Conservation (phyloP, 2,329 filamentous ascomycete species). For the Ophiostoma novo-ulmi region DNA sequence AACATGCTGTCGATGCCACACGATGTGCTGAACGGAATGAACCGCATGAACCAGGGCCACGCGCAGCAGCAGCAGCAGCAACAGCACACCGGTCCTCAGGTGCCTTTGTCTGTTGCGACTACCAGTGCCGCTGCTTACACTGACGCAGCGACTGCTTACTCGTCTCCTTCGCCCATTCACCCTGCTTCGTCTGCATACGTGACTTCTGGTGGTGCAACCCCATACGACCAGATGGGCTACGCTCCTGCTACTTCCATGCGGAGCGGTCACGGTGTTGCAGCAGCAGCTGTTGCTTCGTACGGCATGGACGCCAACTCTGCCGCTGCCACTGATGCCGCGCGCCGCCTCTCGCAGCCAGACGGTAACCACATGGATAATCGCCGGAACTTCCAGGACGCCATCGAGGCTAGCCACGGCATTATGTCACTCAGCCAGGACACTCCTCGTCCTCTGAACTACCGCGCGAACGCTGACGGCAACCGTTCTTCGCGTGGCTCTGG, state of each 20-base stretch:
- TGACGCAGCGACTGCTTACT: conserved; percentile 46
- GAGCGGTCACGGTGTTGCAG: conserved; percentile 49
- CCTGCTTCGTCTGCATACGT: conserved; percentile 4
- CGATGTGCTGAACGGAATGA: conserved; percentile 1
- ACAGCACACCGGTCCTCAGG: conserved; percentile 29
- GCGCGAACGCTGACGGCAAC: conserved; percentile 40
- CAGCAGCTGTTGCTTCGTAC: conserved; percentile 35
- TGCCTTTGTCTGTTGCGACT: conserved; percentile 13
- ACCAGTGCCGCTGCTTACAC: conserved; percentile 7
- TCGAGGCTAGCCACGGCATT: conserved; percentile 92
- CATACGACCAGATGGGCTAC: conserved; percentile 75
- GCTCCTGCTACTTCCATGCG: conserved; percentile 61
- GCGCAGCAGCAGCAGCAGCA: conserved; percentile 17
- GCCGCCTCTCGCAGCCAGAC: conserved; percentile 20
- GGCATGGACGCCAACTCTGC: conserved; percentile 13
- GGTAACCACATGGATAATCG: conserved; percentile 43
- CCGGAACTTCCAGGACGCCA: conserved; percentile 76
- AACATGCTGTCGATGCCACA: conserved; percentile 13
- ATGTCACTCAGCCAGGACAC: conserved; percentile 94
- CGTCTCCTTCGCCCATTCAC: conserved; percentile 48
- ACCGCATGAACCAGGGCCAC: conserved; percentile 14
- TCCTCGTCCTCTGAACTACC: conserved; percentile 76
- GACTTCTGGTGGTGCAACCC: conserved; percentile 4
- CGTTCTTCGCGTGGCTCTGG: conserved; percentile 58
- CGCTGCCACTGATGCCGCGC: conserved; percentile 11